phyloP scores from a whole-genome alignment of 768 basidiomycete genomes.

The Lanmaoa rubissima region DNA sequence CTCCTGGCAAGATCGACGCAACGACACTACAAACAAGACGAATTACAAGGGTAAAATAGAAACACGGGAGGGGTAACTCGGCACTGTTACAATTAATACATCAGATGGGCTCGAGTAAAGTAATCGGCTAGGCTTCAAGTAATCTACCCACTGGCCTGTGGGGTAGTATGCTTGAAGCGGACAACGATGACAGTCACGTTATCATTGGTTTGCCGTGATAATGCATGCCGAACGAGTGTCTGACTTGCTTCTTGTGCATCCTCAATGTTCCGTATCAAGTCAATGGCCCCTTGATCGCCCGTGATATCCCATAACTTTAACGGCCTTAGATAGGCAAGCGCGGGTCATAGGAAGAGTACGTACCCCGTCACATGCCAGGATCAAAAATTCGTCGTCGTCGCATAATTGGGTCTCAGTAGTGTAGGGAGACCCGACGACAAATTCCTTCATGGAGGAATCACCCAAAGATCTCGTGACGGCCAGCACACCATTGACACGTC shows the following conservation, averaged over 20 bases:
- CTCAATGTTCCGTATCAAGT: constrained; percentile 66
- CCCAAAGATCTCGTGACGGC: constrained; percentile 95
- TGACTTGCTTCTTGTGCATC: constrained; percentile 85
- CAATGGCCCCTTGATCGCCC: constrained; percentile 86
- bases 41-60: constrained; percentile 4
- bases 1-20: background rate
- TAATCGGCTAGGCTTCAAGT: background rate
- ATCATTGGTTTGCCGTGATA: constrained; percentile 87
- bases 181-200: constrained; percentile 93
- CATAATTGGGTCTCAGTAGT: constrained; percentile 96
- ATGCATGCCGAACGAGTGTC: constrained; percentile 78
- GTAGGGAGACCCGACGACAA: constrained; percentile 96
- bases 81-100: constrained; percentile 10
- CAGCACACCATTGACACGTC: constrained; percentile 95
- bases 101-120: background rate
- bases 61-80: background rate
- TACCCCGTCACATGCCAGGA: constrained; percentile 97
- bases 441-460: constrained; percentile 99
- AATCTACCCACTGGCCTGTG: constrained; percentile 14
- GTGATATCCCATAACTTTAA: constrained; percentile 93
- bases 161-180: constrained; percentile 55
- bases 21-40: constrained; percentile 2
- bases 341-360: constrained; percentile 32
- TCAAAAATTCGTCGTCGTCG: constrained; percentile 89
- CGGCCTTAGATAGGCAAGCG: constrained; percentile 6